Percentiles rank a stretch among this genome's conserved stretches.
These are phyloP conservation scores for Rugosomyces carneus DNA, from an alignment of 1,284 basidiomycete species.

Conservation along the genomic window DNA sequence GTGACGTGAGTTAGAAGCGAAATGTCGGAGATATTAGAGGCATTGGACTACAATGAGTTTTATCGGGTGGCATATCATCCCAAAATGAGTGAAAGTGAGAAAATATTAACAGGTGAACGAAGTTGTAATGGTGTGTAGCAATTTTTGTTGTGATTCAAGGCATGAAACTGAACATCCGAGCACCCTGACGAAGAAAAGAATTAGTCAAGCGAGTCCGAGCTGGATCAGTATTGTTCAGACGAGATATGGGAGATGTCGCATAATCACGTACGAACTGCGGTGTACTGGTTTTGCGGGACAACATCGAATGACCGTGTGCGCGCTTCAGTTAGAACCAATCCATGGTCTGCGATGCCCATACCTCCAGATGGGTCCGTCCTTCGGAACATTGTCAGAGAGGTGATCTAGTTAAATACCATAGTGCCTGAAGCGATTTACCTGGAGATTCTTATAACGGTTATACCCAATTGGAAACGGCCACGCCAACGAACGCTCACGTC, in stretches of 20 bases:
- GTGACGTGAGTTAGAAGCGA: not conserved
- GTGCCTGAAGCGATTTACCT: constrained; percentile 47
- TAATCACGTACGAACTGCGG: constrained; percentile 64
- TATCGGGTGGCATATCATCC: not conserved
- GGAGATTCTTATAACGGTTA: constrained; percentile 71
- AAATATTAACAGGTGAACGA: constrained; percentile 4
- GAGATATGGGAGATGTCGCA: constrained; percentile 8
- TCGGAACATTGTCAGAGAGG: constrained; percentile 10
- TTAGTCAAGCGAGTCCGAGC: constrained; percentile 55
- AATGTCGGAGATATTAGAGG: too few species aligned
- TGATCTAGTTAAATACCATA: not conserved
- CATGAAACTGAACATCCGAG: constrained; percentile 48
- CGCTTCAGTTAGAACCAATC: constrained; percentile 57
- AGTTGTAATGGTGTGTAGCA: not conserved
- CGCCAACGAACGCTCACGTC: constrained; percentile 79
- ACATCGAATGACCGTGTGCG: constrained; percentile 76
- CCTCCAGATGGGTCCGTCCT: constrained; percentile 48
- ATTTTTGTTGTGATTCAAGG: constrained; percentile 13
- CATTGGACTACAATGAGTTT: too few species aligned
- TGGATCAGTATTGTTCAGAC: constrained; percentile 22
- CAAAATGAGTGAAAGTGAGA: not conserved
- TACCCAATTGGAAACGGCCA: constrained; percentile 71
- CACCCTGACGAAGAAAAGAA: constrained; percentile 73
- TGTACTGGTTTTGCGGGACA: constrained; percentile 63
- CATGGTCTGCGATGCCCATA: constrained; percentile 43